Evolutionary conservation across 1,284 basidiomycete genomes (phyloP), one percentile per base, ranked within the genome.

Genomic region (Mycocalia duriaeana): DNA sequence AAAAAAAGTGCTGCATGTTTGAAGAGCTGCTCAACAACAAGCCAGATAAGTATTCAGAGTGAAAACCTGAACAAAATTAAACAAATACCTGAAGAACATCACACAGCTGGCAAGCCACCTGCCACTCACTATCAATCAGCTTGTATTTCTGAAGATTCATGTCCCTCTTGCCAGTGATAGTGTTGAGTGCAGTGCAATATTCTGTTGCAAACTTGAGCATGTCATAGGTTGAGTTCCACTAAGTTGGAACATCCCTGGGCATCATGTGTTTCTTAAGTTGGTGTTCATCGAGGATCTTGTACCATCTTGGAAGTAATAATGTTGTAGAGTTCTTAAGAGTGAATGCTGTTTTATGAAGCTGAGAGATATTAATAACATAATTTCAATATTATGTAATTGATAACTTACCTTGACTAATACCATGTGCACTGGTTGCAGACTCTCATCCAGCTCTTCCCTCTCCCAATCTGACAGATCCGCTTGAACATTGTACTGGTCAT

Each of bases 1-100:
- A 67, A 58, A 24, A 60, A 57, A 3, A 56, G 24, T 2, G 57
- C 57, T n/a, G 52, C 54, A 25, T 59, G 45, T 25, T 58, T 57
- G 37, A 60, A 45, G 11, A 55, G 25, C 56, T 59, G 25, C 8
- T 11, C 53, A 0, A 52, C 57, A 28, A 57, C 53, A 8, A 35
- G 25, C 8, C 2, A 19, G 11, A 50, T 20, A 8, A 5, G 18
- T 44, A 24, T 50, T 47, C 5, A 35, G 40, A 31, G 25, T 11
- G 5, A 47, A 26, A 23, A n/a, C 22, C 14, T 18, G 6, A 23
- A 0, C 43, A 35, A 1, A 67, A 47, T 59, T 62, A 57, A 44
- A 28, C 43, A 50, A 47, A n/a, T 28, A 58, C 54, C 45, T 50
- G 44, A 4, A 70, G 42, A 0, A 61, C 46, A 5, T 63, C 52